Evolutionary conservation across 768 basidiomycete genomes (phyloP).

Genomic region (Tulasnella sp.): DNA sequence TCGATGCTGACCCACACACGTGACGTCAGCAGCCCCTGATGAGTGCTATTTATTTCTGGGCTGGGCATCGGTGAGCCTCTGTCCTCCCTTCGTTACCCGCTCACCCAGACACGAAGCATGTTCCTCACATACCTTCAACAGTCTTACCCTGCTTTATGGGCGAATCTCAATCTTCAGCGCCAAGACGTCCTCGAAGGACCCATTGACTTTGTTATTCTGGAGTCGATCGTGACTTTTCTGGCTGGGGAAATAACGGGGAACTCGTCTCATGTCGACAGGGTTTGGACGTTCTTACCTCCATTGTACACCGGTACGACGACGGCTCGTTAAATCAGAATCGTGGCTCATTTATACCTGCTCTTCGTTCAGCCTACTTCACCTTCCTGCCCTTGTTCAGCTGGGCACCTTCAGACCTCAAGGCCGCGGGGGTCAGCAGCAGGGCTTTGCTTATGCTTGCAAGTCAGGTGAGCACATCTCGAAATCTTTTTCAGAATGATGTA

Average conservation of each 20-base stretch:
- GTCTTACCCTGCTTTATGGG: not conserved
- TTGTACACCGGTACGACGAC: slow-evolving; percentile 53
- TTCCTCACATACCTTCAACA: slow-evolving; percentile 19
- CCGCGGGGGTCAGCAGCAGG: slow-evolving; percentile 58
- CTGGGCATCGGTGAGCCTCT: not conserved
- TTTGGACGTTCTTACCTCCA: slow-evolving; percentile 70
- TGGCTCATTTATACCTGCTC: not conserved
- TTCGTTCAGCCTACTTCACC: slow-evolving; percentile 59
- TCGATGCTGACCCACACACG: not conserved
- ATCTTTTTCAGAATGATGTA: not conserved
- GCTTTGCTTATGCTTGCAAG: slow-evolving; percentile 72
- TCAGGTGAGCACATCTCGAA: slow-evolving; percentile 43
- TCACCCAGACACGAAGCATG: not conserved
- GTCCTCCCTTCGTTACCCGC: not conserved
- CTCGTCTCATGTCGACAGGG: slow-evolving; percentile 81
- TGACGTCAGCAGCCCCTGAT: slow-evolving; percentile 12
- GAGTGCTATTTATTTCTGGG: not conserved
- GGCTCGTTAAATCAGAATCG: not conserved
- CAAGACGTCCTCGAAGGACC: slow-evolving; percentile 21
- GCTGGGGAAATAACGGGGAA: slow-evolving; percentile 68
- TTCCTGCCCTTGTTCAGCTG: slow-evolving; percentile 61
- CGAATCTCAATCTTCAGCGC: not conserved
- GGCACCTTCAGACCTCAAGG: slow-evolving; percentile 42
- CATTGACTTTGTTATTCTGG: slow-evolving; percentile 26
- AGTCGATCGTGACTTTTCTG: slow-evolving; percentile 46